phyloP scores from a whole-genome alignment of 371 early-diverging fungal genomes.

The Actinomortierella wolfii region DNA sequence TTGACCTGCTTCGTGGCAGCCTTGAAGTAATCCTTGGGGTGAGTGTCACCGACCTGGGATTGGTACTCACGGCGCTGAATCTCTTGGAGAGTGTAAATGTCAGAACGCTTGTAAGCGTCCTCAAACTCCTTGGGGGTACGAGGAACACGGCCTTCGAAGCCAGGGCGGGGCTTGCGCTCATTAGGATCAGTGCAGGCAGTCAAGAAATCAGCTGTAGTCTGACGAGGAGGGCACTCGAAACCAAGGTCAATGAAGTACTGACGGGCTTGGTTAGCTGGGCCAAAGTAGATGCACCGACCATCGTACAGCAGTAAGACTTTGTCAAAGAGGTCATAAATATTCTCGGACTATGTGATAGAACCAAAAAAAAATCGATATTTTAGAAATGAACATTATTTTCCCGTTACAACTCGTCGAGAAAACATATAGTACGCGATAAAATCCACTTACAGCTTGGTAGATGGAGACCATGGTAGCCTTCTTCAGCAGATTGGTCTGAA shows the following conservation, averaged over 20 bases:
- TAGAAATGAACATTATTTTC: not conserved
- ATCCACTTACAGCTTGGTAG: conserved; percentile 61
- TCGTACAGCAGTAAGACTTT: conserved; percentile 71
- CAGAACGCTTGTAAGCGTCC: conserved; percentile 47
- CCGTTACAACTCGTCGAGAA: not conserved
- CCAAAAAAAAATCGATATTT: not conserved
- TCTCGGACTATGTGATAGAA: conserved; percentile 51
- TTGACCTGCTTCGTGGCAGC: conserved; percentile 58
- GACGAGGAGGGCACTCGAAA: conserved; percentile 68
- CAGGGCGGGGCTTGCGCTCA: conserved; percentile 62
- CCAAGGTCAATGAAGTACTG: conserved; percentile 72
- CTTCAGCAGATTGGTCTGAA: conserved; percentile 65
- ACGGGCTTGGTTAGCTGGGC: conserved; percentile 66
- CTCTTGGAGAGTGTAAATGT: conserved; percentile 45
- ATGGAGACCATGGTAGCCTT: conserved; percentile 68
- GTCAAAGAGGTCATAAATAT: conserved; percentile 79
- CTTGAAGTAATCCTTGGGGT: conserved; percentile 53
- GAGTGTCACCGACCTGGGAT: conserved; percentile 22
- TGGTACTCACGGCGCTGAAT: conserved; percentile 50
- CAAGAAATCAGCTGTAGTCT: conserved; percentile 79
- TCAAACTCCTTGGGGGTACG: conserved; percentile 53
- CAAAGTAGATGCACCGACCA: conserved; percentile 78
- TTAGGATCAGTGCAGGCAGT: conserved; percentile 69
- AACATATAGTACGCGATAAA: not conserved
- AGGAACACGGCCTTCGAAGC: conserved; percentile 57